Evolutionary conservation across 352 stramenopile genomes (phyloP).

Genomic region (Globisporangium spiculum): DNA sequence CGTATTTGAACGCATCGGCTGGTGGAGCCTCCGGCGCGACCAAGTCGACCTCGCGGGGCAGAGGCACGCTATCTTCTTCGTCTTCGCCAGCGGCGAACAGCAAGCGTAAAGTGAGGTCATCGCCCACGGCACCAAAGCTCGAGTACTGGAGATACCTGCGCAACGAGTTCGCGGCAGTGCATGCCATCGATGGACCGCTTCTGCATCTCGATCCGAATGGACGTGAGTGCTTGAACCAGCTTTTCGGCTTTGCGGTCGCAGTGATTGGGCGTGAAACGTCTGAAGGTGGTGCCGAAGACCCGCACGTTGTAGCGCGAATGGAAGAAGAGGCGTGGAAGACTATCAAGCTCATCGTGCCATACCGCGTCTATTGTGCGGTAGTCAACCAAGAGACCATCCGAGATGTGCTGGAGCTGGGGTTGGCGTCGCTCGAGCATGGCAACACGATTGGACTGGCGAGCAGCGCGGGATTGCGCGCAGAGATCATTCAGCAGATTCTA

Average conservation of each 20-base stretch:
- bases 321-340: constrained; percentile 72
- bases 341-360: constrained; percentile 49
- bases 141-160: constrained; percentile 60
- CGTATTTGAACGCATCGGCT: constrained; percentile 28
- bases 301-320: constrained; percentile 25
- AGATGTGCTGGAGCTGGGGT: constrained; percentile 51
- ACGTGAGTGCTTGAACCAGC: constrained; percentile 48
- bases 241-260: constrained; percentile 50
- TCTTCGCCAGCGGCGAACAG: neutral
- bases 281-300: constrained; percentile 26
- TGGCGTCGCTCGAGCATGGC: constrained; percentile 45
- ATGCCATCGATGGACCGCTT: constrained; percentile 44
- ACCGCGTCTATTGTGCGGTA: constrained; percentile 69
- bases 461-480: constrained; percentile 22
- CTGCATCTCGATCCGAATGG: constrained; percentile 77
- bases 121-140: constrained; percentile 31
- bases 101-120: constrained; percentile 30
- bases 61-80: neutral
- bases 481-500: constrained; percentile 44
- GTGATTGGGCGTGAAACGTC: constrained; percentile 43
- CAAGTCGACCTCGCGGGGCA: neutral
- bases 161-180: constrained; percentile 54
- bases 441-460: constrained; percentile 5
- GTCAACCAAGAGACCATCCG: constrained; percentile 47
- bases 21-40: neutral